A percentile compares a stretch with the other conserved stretches of the same genome.
phyloP scores from a whole-genome alignment of 2,329 filamentous ascomycete genomes.

The Penicillium olsonii region DNA sequence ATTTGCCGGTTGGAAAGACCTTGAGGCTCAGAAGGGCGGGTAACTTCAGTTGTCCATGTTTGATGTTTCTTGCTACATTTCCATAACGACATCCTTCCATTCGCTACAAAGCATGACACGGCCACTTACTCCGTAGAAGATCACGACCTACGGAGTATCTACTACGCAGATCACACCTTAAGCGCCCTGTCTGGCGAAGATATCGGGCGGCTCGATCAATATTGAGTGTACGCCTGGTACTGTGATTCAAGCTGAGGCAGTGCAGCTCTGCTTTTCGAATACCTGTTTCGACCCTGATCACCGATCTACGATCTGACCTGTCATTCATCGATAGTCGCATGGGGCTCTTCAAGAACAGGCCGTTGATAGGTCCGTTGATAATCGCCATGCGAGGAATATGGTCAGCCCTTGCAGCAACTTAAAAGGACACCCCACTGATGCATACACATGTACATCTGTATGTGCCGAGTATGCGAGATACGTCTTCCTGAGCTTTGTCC shows the following conservation, averaged over 20 bases:
- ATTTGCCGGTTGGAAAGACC: conserved; percentile 39
- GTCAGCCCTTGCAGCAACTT: conserved; percentile 44
- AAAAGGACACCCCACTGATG: conserved; percentile 36
- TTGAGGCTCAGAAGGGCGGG: conserved; percentile 31
- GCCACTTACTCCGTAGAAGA: no score
- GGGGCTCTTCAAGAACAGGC: conserved; percentile 1
- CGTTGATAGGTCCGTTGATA: not conserved
- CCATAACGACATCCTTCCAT: conserved; percentile 12
- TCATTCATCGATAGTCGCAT: conserved; percentile 7
- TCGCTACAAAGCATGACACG: no score
- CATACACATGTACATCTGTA: no score
- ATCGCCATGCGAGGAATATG: conserved; percentile 39
- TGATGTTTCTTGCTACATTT: conserved; percentile 5
- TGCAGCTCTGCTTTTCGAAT: not conserved
- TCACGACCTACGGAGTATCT: no score
- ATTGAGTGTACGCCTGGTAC: no score
- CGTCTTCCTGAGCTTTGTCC: conserved; percentile 33
- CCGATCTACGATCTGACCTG: conserved; percentile 32
- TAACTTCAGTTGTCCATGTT: conserved; percentile 5
- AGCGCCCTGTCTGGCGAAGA: no score
- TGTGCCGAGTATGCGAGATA: conserved; percentile 34
- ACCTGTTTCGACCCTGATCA: not conserved
- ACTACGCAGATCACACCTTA: no score
- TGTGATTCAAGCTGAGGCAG: no score
- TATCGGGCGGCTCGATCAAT: no score